Evolutionary conservation across 768 basidiomycete species (phyloP), one percentile per base, ranked within the genome.

Genomic region (Arthromyces matolae): DNA sequence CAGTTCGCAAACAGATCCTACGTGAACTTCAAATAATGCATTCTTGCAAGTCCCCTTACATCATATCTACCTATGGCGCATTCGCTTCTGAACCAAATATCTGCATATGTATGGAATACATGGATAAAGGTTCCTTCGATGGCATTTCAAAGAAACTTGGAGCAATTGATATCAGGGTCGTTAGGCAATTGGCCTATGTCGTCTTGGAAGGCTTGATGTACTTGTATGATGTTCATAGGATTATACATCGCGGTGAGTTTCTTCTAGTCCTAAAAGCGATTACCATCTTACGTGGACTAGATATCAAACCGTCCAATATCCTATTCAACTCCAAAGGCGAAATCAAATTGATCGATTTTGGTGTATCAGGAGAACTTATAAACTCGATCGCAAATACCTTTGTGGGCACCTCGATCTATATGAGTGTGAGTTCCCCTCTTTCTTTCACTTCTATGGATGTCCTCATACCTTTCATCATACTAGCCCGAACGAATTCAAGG

Each of bases 401-500:
- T 63, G 96, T 98, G 23, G 94, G 96, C 13, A 99, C 96, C 4
- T 93, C 90, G 45, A 96, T 93, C 5, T 99, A 98, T 66, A 99
- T 98, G 95, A 98, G 95, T 56, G 96, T 98, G 67, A 58, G 85
- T 80, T 20, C 25, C 37, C 46, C 37, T 41, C 44, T 43, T 53
- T 20, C 34, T 27, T 33, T 23, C 39, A 45, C 49, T 57, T 27
- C 10, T 16, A 4, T 20, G 8, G 0, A 20, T 8, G 24, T 19
- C 28, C 5, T 18, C 5, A 2, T 8, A 13, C 13, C 31, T 43
- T 37, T 48, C 45, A 31, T 31, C 42, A 50, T 51, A 22, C 42
- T 67, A 99, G 96, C 96, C 96, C 18, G 96, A 98, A 63, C 93
- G 96, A 48, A 98, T 99, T 69, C 93, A 98, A 71, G 96, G 96